Conservation (phyloP, 2,329 filamentous ascomycete genomes). For the Colletotrichum sojae region DNA sequence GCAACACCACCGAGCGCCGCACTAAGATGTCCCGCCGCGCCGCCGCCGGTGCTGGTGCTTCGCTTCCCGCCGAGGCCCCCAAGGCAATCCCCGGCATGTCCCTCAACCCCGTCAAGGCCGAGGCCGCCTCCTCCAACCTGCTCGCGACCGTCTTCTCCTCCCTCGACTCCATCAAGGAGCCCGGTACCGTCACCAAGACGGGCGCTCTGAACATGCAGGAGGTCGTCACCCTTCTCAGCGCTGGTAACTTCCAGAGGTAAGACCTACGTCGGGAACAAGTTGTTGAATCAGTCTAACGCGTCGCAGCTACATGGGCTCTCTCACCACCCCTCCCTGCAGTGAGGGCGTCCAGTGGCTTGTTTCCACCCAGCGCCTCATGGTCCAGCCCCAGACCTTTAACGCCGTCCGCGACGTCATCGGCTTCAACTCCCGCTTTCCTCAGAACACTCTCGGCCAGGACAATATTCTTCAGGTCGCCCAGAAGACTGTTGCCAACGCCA, state of each 20-base stretch:
- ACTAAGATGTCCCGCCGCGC: constrained; percentile 35
- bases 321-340: constrained; percentile 65
- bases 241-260: constrained; percentile 56
- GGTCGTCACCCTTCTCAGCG: constrained; percentile 54
- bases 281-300: not conserved
- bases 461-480: constrained; percentile 52
- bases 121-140: constrained; percentile 53
- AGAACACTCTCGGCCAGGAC: constrained; percentile 56
- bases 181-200: constrained; percentile 58
- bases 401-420: constrained; percentile 59
- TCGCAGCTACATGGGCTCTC: constrained; percentile 59
- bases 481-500: constrained; percentile 25
- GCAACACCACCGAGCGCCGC: constrained; percentile 28
- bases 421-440: constrained; percentile 63
- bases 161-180: constrained; percentile 57
- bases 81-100: constrained; percentile 55
- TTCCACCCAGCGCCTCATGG: constrained; percentile 56
- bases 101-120: constrained; percentile 56
- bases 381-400: constrained; percentile 55
- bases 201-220: constrained; percentile 60
- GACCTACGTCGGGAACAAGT: not conserved
- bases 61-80: constrained; percentile 12
- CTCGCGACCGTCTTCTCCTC: constrained; percentile 63
- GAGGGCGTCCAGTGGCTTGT: constrained; percentile 65
- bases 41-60: constrained; percentile 19